A percentile compares a stretch with the other conserved stretches of the same genome.
phyloP scores from a whole-genome alignment of 768 basidiomycete genomes.

The Trametes villosa region DNA sequence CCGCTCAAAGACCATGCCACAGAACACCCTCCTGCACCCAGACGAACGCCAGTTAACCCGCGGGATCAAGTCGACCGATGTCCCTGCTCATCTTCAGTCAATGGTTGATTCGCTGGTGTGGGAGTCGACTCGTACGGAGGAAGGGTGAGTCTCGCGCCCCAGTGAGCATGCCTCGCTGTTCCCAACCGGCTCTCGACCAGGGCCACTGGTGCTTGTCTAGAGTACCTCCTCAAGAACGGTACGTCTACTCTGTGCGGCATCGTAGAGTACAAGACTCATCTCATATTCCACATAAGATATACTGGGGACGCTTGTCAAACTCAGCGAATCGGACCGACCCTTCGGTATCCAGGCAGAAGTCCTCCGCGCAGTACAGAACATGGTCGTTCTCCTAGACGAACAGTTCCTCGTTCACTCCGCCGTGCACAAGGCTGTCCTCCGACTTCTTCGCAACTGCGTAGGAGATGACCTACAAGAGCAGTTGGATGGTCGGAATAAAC shows the following conservation, averaged over 20 bases:
- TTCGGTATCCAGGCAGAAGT: constrained; percentile 92
- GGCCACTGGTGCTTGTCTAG: constrained; percentile 85
- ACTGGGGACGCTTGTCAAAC: constrained; percentile 79
- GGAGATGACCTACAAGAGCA: constrained; percentile 93
- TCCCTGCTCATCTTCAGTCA: constrained; percentile 72
- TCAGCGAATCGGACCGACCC: constrained; percentile 85
- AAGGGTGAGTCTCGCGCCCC: constrained; percentile 63
- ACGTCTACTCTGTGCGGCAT: too few species aligned
- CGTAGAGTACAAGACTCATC: too few species aligned
- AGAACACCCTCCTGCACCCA: constrained; percentile 85
- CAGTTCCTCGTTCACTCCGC: constrained; percentile 92
- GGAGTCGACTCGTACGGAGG: constrained; percentile 84
- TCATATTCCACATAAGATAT: constrained; percentile 69
- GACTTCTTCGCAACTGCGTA: constrained; percentile 83
- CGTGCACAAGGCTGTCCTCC: constrained; percentile 85
- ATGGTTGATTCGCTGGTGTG: constrained; percentile 87
- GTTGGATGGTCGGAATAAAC: constrained; percentile 72
- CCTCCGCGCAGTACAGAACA: constrained; percentile 83
- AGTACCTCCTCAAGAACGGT: constrained; percentile 92
- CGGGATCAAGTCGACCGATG: constrained; percentile 82
- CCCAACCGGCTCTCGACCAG: constrained; percentile 34
- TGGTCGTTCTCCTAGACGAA: constrained; percentile 91
- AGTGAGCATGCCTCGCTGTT: constrained; percentile 1
- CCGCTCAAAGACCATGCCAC: constrained; percentile 18
- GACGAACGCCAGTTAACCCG: constrained; percentile 86